These are phyloP conservation scores for Diversispora eburnea DNA, from an alignment of 192 early-diverging fungal genomes.

Conservation along the genomic window DNA sequence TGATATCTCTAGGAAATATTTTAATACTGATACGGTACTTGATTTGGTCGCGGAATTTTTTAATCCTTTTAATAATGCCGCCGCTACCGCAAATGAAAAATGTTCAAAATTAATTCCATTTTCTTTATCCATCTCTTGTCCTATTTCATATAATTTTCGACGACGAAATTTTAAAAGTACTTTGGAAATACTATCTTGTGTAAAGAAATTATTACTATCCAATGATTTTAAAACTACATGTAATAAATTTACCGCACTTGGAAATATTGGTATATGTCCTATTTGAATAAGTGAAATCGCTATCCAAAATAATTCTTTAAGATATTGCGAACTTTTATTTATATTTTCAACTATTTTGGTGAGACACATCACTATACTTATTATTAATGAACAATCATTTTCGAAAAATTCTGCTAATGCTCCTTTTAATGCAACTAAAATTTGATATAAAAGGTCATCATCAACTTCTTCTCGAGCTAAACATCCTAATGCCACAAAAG, in stretches of 20 bases:
- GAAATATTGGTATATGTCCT: slow-evolving; percentile 74
- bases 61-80: slow-evolving; percentile 79
- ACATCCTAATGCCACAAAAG: slow-evolving; percentile 86
- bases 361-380: slow-evolving; percentile 86
- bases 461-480: slow-evolving; percentile 87
- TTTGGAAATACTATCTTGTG: slow-evolving; percentile 63
- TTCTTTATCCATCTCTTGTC: slow-evolving; percentile 64
- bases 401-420: slow-evolving; percentile 84
- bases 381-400: slow-evolving; percentile 71
- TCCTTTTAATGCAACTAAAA: slow-evolving; percentile 80
- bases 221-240: slow-evolving; percentile 69
- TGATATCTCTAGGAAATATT: slow-evolving; percentile 67
- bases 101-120: slow-evolving; percentile 83
- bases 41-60: slow-evolving; percentile 72
- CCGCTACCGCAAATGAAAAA: slow-evolving; percentile 82
- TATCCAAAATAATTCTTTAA: slow-evolving; percentile 88
- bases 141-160: slow-evolving; percentile 60
- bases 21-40: slow-evolving; percentile 63
- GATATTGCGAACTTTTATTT: slow-evolving; percentile 75
- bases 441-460: slow-evolving; percentile 88
- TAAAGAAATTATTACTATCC: slow-evolving; percentile 69
- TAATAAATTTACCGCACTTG: slow-evolving; percentile 64
- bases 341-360: slow-evolving; percentile 83
- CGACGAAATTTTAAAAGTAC: slow-evolving; percentile 69
- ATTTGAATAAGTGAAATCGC: slow-evolving; percentile 83